Conservation (phyloP, 202 grass and related monocot species). For the Zoysia matrella region DNA sequence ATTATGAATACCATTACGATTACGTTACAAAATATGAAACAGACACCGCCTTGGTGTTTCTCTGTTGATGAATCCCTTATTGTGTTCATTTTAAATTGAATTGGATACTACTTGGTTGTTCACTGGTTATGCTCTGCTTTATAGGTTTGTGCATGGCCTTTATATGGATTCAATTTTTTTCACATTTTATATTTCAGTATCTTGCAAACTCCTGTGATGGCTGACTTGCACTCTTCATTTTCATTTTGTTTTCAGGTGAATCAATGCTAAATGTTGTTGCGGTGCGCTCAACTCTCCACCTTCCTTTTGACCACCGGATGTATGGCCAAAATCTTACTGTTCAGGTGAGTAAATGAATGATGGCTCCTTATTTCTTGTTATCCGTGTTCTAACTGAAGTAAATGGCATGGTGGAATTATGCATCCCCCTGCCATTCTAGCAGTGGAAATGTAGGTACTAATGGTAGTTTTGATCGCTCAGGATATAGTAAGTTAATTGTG, state of each 20-base stretch:
- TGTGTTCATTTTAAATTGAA: not conserved
- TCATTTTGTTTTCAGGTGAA: constrained; percentile 64
- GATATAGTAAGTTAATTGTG: not conserved
- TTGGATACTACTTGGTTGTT: not conserved
- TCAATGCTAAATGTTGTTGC: constrained; percentile 77
- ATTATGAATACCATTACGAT: no score
- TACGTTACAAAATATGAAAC: no score
- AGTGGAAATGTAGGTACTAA: not conserved
- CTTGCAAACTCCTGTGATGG: constrained; percentile 18
- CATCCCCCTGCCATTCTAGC: not conserved
- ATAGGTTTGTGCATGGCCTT: not conserved
- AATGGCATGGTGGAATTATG: not conserved
- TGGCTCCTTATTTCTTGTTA: constrained; percentile 8
- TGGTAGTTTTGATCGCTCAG: not conserved
- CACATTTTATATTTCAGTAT: not conserved
- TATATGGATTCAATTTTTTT: not conserved
- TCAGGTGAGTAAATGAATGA: constrained; percentile 61
- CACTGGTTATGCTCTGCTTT: no score
- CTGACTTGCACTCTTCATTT: constrained; percentile 22
- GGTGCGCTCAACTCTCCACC: constrained; percentile 87
- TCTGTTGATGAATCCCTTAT: not conserved
- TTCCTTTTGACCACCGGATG: constrained; percentile 89
- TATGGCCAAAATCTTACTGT: constrained; percentile 94
- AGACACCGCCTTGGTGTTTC: not conserved
- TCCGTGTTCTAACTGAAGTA: constrained; percentile 23